Percentiles rank a stretch among this genome's conserved stretches.
Conservation (phyloP, 2,329 filamentous ascomycete species). For the Colletotrichum filicis region DNA sequence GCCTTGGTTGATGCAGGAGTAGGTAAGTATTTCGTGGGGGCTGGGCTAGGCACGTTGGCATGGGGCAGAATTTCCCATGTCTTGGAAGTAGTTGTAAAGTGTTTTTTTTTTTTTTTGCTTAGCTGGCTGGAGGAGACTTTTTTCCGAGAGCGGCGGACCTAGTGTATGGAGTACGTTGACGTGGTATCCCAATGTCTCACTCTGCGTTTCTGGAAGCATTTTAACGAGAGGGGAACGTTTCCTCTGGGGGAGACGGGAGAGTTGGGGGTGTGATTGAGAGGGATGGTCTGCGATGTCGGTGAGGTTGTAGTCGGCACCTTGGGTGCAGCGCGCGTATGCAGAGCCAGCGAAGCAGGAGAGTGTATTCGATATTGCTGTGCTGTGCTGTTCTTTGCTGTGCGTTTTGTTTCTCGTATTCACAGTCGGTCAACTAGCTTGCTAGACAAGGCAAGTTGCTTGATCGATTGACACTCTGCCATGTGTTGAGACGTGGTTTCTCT, state of each 20-base stretch:
- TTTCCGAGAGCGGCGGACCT: background rate
- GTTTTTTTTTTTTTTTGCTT: background rate
- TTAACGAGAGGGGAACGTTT: background rate
- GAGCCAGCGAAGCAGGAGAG: slow-evolving; percentile 2
- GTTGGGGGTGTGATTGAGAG: background rate
- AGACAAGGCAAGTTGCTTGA: background rate
- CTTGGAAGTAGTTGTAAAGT: background rate
- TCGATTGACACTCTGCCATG: background rate
- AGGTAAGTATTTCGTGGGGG: background rate
- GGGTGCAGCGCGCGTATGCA: slow-evolving; percentile 4
- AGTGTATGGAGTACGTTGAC: background rate
- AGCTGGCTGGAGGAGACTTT: background rate
- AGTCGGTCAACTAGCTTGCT: background rate
- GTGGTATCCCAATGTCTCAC: slow-evolving; percentile 10
- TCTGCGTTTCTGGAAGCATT: slow-evolving; percentile 1
- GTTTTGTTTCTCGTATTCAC: slow-evolving; percentile 10
- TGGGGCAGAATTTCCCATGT: background rate
- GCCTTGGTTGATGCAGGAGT: slow-evolving; percentile 5
- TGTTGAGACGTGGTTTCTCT: background rate
- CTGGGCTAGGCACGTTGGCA: background rate
- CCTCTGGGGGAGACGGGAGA: background rate
- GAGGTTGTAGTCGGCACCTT: background rate
- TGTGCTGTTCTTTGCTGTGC: too few species aligned
- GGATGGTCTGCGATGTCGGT: slow-evolving; percentile 16
- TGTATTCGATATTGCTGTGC: background rate